Base-by-base conservation (phyloP, 108 stramenopile genomes). In the Fistulifera pelliculosa region DNA sequence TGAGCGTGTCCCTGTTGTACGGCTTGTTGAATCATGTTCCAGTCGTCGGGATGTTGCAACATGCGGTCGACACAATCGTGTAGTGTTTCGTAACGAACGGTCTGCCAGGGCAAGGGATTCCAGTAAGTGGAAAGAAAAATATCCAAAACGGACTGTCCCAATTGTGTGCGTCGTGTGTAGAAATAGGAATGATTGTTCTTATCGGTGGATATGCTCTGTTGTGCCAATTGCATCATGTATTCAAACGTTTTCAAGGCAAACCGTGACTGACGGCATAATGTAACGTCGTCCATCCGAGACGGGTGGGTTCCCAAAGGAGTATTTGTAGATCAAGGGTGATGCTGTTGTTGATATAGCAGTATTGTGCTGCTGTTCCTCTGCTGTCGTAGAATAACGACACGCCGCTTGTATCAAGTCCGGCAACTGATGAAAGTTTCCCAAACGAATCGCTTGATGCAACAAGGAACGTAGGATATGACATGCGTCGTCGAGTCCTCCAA, bases 71-170 rank as follows among this genome's bases (percentile, higher is more conserved):
- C 31, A 8, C 31, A 35, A 6, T 35, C 31, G 8, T 35, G 31
- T 8, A 35, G 31, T 3, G 31, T 35, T 35, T 35, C 31, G 31
- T 35, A 35, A 35, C 31, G 53, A 16, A 17, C 35, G n/a, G 53
- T 35, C 48, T 51, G 56, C 64, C 64, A 65, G 8, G 64, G 64
- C 49, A 65, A 24, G 8, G 64, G 64, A 26, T 47, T 19, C 21
- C 56, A 27, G 16, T 26, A 38, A 1, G 25, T 47, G 19, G 56
- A 47, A 65, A 57, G 51, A 22, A 56, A 65, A n/a, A 65, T 28
- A 15, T 57, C 64, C 38, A 56, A 14, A 10, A 56, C 48, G 4
- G 64, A 57, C 49, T 65, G 50, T 54, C 64, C 64, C 49, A 27
- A 11, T 15, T 56, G 47, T 18, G 41, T 65, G 18, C 18, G 6